Evolutionary conservation across 768 basidiomycete genomes (phyloP).

Genomic region (Mycena venus): DNA sequence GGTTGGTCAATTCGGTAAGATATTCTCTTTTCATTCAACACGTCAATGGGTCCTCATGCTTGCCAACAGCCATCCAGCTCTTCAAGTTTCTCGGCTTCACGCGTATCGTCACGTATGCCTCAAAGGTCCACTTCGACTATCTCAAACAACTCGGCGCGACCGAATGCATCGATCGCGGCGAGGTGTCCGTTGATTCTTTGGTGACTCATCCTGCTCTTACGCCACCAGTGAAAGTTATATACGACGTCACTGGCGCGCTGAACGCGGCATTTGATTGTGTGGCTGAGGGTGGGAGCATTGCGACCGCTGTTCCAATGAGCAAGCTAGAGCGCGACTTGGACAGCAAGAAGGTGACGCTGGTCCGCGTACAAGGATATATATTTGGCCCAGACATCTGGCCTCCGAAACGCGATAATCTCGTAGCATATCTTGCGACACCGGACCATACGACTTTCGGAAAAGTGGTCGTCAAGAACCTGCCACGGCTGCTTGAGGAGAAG

Average conservation of each 20-base stretch:
- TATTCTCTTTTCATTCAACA: too few relatives aligned
- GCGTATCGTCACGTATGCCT: slow-evolving; percentile 47
- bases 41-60: too few relatives aligned
- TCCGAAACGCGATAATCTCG: slow-evolving; percentile 25
- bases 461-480: slow-evolving; percentile 33
- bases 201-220: neutral
- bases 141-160: slow-evolving; percentile 50
- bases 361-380: slow-evolving; percentile 46
- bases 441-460: slow-evolving; percentile 12
- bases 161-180: slow-evolving; percentile 43
- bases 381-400: neutral
- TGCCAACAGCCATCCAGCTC: too few relatives aligned
- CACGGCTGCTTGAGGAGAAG: slow-evolving; percentile 47
- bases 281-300: neutral
- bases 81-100: too few relatives aligned
- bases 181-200: neutral
- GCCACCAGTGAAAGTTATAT: neutral
- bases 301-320: neutral
- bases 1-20: slow-evolving; percentile 24
- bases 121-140: slow-evolving; percentile 50
- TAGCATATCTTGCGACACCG: neutral
- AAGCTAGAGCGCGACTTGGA: neutral
- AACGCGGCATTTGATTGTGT: neutral
- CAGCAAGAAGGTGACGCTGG: neutral
- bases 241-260: neutral